Evolutionary conservation across 177 flowering plant genomes (phyloP), one percentile per base, ranked within the genome.

Genomic region (Vitis hybrid): DNA sequence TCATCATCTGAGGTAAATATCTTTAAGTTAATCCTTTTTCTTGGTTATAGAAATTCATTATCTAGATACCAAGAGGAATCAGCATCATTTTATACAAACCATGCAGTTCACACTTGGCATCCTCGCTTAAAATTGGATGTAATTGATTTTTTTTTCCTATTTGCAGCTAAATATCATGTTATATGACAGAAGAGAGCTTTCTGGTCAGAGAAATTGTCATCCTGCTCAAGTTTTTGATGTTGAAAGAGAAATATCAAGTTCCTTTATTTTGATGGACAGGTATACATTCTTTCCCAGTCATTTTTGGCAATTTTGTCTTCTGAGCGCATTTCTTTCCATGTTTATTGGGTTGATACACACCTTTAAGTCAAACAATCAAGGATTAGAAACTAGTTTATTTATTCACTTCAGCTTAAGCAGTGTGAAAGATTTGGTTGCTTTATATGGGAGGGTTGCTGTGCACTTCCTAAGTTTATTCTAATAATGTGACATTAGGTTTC

Each of bases 141-240:
- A 21, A 16, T 64, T 58, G 19, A 58, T 58, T 7, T 30, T 27
- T 27, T 2, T 69, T 30, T 69, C 21, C 55, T 2, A 6, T 64
- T 73, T 78, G 75, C 82, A 85, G 89, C 76, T 87, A 57, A 74
- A 84, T 78, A 64, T 88, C 74, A 74, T 67, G 71, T 65, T 66
- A 60, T 74, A 83, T 70, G 79, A 86, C 74, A 71, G 84, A 72
- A 75, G 79, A 74, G 82, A 81, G 65, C 62, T 88, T 68, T 88
- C 89, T 64, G 91, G 89, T 54, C 91, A 88, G 70, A 79, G 72
- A 75, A 75, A 62, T 40, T 78, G 83, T 66, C 83, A 76, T 62
- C 85, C 83, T 62, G 56, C 72, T 74, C 80, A 82, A 74, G 82
- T 80, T 80, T 75, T 83, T n/a, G 79, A 78, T 63, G 11, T 50